Conservation (phyloP, 2,329 filamentous ascomycete species). For the Peltaster fructicola region DNA sequence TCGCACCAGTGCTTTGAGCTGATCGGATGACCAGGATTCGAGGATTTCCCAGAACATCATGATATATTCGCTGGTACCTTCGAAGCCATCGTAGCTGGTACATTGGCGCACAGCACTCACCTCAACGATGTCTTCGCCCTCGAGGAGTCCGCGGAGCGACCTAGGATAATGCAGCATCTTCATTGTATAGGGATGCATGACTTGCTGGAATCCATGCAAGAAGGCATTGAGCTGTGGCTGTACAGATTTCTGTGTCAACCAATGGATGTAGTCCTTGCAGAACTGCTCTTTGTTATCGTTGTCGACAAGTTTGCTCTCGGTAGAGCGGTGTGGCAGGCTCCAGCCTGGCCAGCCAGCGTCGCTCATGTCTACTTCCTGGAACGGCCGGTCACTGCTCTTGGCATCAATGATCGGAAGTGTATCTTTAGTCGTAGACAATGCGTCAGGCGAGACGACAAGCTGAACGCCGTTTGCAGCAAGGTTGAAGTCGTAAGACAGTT, state of each 20-base stretch:
- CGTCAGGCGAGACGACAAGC: no score
- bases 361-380: no score
- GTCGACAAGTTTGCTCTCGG: no score
- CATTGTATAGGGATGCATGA: conserved; percentile 8
- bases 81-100: conserved; percentile 69
- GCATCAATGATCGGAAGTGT: no score
- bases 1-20: conserved; percentile 64
- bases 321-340: no score
- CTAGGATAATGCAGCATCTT: conserved; percentile 42
- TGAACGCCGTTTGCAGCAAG: no score
- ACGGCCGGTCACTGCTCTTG: no score
- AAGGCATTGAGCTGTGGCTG: conserved; percentile 66
- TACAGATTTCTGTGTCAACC: conserved; percentile 64
- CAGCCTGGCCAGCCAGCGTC: conserved; percentile 50
- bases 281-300: conserved; percentile 62
- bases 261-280: conserved; percentile 68
- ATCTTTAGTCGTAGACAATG: no score
- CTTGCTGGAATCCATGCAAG: conserved; percentile 49
- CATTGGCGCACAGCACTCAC: conserved; percentile 52
- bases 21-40: conserved; percentile 43
- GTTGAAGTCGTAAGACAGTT: no score
- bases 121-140: conserved; percentile 70
- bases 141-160: conserved; percentile 59
- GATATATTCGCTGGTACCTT: conserved; percentile 49
- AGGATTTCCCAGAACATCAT: conserved; percentile 74